Base-by-base conservation (phyloP, 441 rosid genomes). In the Macaranga tanarius region DNA sequence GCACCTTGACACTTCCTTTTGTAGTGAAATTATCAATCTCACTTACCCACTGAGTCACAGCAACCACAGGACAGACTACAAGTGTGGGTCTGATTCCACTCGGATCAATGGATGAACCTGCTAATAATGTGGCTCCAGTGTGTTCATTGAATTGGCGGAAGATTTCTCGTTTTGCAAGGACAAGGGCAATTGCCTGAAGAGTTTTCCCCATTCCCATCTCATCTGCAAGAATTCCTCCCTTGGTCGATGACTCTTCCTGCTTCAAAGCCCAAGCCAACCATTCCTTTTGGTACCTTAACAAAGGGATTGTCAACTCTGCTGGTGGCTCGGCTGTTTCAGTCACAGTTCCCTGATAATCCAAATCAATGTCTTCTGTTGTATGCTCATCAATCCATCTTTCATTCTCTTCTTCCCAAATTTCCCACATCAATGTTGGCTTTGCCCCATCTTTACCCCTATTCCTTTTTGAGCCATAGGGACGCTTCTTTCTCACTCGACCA, bases 171-270 rank as follows among this genome's bases (percentile, higher is more conserved):
- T 86, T 86, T 51, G 96, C 89, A 77, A 95, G 97, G 73, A 91
- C 98, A 47, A 95, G 97, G 7, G 99, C 88, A 77, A 95, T 95
- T 10, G 98, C 96, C 78, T 93, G 98, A 77, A 92, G 77, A 48
- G 99, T 95, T 87, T 95, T 95, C 51, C 99, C 99, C 99, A 95
- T 95, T 69, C 99, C 99, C 99, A 95, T 95, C 83, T 95, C 99
- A 79, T 95, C 99, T n/a, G 98, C 99, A 23, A 95, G 97, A 76
- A 95, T 93, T 67, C 99, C 99, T 45, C 97, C 98, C 71, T 76
- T 83, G 72, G 80, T 79, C 26, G 52, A 11, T 31, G 97, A 85
- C 2, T 86, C 88, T 87, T 95, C 99, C 83, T 95, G 99, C 63
- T 89, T 92, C 63, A 82, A 60, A 71, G 94, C 95, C 98, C 99